phyloP scores from a whole-genome alignment of 352 stramenopile genomes.

The Globisporangium nodosum region DNA sequence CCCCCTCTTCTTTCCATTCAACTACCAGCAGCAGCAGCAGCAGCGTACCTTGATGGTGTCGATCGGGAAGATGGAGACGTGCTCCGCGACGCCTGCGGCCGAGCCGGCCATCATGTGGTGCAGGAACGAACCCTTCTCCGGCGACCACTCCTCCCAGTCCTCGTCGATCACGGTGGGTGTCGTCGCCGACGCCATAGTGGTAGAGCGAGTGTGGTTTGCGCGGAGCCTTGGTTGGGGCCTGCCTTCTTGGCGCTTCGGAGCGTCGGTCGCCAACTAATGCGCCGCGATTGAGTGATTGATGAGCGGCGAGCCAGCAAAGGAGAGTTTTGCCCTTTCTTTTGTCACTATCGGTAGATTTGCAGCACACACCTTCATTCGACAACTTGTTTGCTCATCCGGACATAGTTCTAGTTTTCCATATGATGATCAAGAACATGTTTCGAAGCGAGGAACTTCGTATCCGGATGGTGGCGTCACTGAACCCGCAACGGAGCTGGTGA shows the following conservation, averaged over 20 bases:
- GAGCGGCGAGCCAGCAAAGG: no score
- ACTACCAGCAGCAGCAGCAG: not conserved
- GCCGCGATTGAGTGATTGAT: no score
- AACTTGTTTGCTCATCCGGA: no score
- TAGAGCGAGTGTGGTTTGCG: not conserved
- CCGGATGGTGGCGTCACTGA: no score
- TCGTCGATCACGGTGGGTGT: conserved; percentile 40
- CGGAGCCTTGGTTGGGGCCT: not conserved
- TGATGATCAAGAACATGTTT: no score
- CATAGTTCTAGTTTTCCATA: no score
- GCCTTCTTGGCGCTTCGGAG: not conserved
- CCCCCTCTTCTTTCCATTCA: not conserved
- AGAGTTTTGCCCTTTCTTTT: no score
- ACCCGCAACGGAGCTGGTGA: no score
- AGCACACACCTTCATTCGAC: no score
- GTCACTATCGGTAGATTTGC: no score
- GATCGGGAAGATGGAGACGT: conserved; percentile 97
- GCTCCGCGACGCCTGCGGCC: conserved; percentile 95
- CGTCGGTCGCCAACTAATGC: no score
- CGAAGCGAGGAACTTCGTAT: no score
- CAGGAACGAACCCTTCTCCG: conserved; percentile 90
- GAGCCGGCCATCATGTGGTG: conserved; percentile 94
- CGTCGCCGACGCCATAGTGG: conserved; percentile 2
- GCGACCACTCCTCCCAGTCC: conserved; percentile 93
- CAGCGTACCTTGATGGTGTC: conserved; percentile 74